Evolutionary conservation across 2,329 filamentous ascomycete species (phyloP), one percentile per base, ranked within the genome.

Genomic region (Hymenoscyphus salicellus): DNA sequence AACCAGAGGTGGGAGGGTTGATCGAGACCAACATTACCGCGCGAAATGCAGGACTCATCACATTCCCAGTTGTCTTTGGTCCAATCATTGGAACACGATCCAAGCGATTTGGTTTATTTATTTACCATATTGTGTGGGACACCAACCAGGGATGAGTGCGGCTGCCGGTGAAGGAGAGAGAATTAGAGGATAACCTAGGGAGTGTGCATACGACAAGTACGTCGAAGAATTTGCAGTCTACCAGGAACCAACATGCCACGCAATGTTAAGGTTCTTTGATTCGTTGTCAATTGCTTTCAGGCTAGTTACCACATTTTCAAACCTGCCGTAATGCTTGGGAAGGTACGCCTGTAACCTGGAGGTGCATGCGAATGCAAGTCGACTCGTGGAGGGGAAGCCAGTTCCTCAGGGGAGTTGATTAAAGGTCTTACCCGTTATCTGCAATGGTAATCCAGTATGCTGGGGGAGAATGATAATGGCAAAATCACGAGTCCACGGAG

Each of bases 1-100:
- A 26, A 11, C 36, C 14, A 38, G 36, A 16, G 36, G 46, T 52
- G 46, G 46, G 46, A 52, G 23, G n/a, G 41, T 26, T 52, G 20
- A 52, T 52, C 23, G 26, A 14, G 23, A 52, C 20, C 23, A 52
- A 52, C 46, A 23, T 52, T 23, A 26, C 20, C 46, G 20, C 11
- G 20, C 20, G 8, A 26, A 52, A 52, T 52, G 20, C 46, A 52
- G 46, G n/a, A 52, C 46, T 52, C 8, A 23, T 52, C 46, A 52
- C 46, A 52, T 52, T 52, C 46, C 20, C 46, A 26, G 26, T 14
- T 26, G 26, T 52, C 23, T 52, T 7, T 10, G 23, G 46, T 52
- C 46, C 46, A 52, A 52, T 52, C 46, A 52, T 3, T 26, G 23
- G 46, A 52, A 52, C 46, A 52, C 46, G 46, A 52, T 52, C 36